Evolutionary conservation across 2,329 filamentous ascomycete species (phyloP).

Genomic region (Beauveria sp.): DNA sequence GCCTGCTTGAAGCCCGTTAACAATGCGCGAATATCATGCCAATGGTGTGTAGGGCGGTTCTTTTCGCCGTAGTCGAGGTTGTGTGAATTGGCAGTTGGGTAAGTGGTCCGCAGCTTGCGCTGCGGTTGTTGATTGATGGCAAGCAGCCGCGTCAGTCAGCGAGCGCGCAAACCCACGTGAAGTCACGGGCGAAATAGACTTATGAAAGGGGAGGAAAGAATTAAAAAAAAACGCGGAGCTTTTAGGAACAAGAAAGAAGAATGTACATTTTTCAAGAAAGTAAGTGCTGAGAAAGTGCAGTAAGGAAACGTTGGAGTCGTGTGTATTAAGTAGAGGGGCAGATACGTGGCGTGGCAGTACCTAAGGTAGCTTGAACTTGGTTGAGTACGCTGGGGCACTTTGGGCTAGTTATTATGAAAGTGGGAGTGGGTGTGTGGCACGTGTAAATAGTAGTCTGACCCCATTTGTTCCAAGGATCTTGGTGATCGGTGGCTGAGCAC

Average conservation of each 20-base stretch:
- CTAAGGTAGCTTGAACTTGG: no score
- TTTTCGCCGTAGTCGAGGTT: neutral
- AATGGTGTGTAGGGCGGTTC: neutral
- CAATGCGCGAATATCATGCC: neutral
- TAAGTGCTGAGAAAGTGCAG: neutral
- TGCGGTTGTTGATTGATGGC: neutral
- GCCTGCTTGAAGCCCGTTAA: neutral
- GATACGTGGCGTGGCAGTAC: neutral
- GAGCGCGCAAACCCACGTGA: neutral
- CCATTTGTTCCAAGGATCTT: slow-evolving; percentile 7
- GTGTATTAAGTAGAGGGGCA: neutral
- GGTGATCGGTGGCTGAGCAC: slow-evolving; percentile 6
- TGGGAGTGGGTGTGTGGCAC: neutral
- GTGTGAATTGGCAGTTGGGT: neutral
- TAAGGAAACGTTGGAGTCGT: neutral
- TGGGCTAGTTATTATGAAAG: neutral
- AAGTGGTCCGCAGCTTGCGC: neutral
- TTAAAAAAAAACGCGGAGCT: no score
- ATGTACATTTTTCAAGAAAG: neutral
- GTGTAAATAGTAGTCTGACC: neutral
- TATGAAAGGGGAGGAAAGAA: no score
- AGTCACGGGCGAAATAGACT: no score
- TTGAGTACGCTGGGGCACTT: no score
- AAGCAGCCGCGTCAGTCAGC: neutral
- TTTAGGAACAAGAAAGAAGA: neutral